Percentiles rank a stretch among this genome's conserved stretches.
phyloP scores from a whole-genome alignment of 306 rosid species.

The Luffa aegyptiaca region DNA sequence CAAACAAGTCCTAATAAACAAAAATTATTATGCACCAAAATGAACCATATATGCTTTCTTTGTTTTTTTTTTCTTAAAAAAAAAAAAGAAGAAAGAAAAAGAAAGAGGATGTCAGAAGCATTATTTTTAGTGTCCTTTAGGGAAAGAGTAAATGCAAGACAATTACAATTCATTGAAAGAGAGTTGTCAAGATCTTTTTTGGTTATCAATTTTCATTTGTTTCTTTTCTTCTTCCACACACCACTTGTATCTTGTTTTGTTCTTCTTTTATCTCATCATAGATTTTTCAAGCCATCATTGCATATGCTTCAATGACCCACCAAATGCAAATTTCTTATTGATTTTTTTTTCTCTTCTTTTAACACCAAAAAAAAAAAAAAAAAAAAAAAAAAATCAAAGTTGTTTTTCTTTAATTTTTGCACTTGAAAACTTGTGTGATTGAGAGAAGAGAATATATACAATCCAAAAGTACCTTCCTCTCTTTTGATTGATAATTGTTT shows the following conservation, averaged over 20 bases:
- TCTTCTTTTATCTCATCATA: not conserved
- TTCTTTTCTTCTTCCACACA: not conserved
- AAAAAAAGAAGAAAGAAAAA: not conserved
- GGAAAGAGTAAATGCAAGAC: not conserved
- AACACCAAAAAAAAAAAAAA: no score
- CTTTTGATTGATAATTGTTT: not conserved
- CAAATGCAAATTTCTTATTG: not conserved
- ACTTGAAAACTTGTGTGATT: not conserved
- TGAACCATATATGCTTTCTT: no score
- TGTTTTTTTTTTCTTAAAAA: no score
- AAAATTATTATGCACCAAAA: not conserved
- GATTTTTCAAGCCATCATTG: not conserved
- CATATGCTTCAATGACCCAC: conserved; percentile 3
- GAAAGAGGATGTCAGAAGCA: not conserved
- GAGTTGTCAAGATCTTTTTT: not conserved
- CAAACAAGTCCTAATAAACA: not conserved
- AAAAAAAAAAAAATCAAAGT: no score
- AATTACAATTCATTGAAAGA: conserved; percentile 3
- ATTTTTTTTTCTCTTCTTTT: not conserved
- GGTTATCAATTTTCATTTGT: not conserved
- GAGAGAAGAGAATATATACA: not conserved
- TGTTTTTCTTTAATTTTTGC: not conserved
- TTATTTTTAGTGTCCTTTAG: conserved; percentile 5
- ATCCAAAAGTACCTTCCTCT: not conserved
- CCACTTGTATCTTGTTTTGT: conserved; percentile 1